A percentile compares a stretch with the other conserved stretches of the same genome.
These are phyloP conservation scores for Hagleromyces aurorensis DNA, from an alignment of 805 yeast genomes.

Conservation along the genomic window DNA sequence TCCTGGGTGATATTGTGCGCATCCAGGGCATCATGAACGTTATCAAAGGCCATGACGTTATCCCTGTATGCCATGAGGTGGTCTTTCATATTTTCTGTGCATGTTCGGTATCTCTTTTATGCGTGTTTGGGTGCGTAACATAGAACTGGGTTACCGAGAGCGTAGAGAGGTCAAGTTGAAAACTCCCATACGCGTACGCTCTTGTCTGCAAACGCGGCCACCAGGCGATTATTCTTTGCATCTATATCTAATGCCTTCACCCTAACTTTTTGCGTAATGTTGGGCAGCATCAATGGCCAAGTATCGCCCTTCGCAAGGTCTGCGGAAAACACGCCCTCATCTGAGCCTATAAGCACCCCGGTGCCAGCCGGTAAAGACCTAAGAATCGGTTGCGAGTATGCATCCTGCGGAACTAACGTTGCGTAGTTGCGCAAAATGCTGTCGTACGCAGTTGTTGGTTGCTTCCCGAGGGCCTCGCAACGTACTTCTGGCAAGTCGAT, in stretches of 20 bases:
- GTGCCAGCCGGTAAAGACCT: conserved; percentile 10
- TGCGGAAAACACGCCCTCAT: conserved; percentile 23
- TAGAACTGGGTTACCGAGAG: no score
- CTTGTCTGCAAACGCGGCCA: conserved; percentile 16
- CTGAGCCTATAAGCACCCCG: conserved; percentile 24
- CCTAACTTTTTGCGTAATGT: conserved; percentile 25
- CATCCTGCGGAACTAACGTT: conserved; percentile 23
- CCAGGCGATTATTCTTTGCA: conserved; percentile 6
- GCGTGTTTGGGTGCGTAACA: no score
- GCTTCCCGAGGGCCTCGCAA: background rate
- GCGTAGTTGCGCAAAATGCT: conserved; percentile 23
- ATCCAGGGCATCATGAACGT: no score
- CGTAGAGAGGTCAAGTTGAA: no score
- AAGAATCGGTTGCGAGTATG: conserved; percentile 26
- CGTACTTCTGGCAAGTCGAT: conserved; percentile 35
- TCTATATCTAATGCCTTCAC: conserved; percentile 21
- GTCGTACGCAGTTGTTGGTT: conserved; percentile 16
- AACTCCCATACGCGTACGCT: conserved; percentile 7
- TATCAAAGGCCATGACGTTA: no score
- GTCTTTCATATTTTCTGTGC: no score
- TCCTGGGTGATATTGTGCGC: no score
- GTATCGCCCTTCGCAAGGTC: conserved; percentile 24
- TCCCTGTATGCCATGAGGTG: no score
- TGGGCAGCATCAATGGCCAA: conserved; percentile 25
- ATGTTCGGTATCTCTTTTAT: no score